Evolutionary conservation across 805 yeast species (phyloP).

Genomic region (Wickerhamomyces queroliae): DNA sequence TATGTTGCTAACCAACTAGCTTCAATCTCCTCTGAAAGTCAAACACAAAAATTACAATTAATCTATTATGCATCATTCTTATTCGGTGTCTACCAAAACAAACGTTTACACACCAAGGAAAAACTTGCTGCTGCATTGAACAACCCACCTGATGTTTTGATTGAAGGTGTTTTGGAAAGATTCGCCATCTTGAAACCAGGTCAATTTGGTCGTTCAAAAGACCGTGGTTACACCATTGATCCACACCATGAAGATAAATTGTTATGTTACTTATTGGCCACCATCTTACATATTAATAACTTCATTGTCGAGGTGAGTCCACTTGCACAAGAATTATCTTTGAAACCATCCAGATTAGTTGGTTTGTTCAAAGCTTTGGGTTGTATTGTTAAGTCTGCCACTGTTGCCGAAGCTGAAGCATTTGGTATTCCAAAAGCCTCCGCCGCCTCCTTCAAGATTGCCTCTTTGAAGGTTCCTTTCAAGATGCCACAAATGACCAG

Average conservation of each 20-base stretch:
- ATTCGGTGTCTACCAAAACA: constrained; percentile 72
- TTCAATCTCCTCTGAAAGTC: constrained; percentile 34
- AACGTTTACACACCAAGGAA: constrained; percentile 56
- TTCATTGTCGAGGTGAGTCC: constrained; percentile 74
- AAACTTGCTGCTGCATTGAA: constrained; percentile 55
- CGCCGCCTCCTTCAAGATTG: constrained; percentile 68
- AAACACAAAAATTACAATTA: constrained; percentile 56
- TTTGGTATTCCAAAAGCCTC: constrained; percentile 57
- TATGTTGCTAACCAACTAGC: constrained; percentile 43
- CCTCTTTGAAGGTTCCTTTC: constrained; percentile 82
- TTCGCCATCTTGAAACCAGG: constrained; percentile 67
- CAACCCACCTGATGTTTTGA: constrained; percentile 64
- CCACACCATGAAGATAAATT: constrained; percentile 86
- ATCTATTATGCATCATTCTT: constrained; percentile 77
- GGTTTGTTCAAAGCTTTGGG: constrained; percentile 78
- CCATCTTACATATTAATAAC: constrained; percentile 69
- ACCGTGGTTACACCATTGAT: constrained; percentile 72
- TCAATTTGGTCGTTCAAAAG: constrained; percentile 67
- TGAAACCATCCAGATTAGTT: constrained; percentile 69
- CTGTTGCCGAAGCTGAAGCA: constrained; percentile 70
- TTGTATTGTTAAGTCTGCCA: constrained; percentile 66
- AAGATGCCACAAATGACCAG: constrained; percentile 78
- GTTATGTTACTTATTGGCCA: constrained; percentile 68
- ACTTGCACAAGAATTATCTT: constrained; percentile 74
- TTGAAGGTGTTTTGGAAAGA: constrained; percentile 65